Percentiles rank a stretch among this genome's conserved stretches.
Conservation (phyloP, 2,329 filamentous ascomycete genomes). For the Colletotrichum sp. region DNA sequence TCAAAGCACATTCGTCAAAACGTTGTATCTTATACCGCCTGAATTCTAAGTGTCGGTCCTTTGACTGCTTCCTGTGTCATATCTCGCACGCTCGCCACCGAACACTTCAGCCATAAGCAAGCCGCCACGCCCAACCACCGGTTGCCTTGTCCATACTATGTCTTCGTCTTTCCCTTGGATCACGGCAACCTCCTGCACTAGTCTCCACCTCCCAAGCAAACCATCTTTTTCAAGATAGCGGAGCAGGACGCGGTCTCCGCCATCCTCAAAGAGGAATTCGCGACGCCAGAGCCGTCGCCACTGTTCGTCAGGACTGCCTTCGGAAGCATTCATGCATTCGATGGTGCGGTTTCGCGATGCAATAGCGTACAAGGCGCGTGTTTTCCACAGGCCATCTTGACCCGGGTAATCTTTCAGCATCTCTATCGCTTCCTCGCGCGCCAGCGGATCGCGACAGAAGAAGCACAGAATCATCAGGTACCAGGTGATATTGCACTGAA, state of each 20-base stretch:
- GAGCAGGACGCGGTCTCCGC: slow-evolving; percentile 33
- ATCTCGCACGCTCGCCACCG: not conserved
- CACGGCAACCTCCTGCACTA: slow-evolving; percentile 41
- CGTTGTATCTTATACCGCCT: not conserved
- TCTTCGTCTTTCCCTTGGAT: slow-evolving; percentile 28
- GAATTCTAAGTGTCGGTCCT: not conserved
- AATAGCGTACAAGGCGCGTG: slow-evolving; percentile 28
- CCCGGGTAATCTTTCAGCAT: slow-evolving; percentile 36
- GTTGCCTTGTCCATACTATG: slow-evolving; percentile 37
- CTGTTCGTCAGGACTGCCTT: slow-evolving; percentile 32
- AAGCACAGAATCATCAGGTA: slow-evolving; percentile 26
- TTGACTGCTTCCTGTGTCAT: too few relatives aligned
- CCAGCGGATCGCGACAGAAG: slow-evolving; percentile 34
- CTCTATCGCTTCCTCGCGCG: slow-evolving; percentile 33
- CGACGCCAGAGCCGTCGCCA: slow-evolving; percentile 35
- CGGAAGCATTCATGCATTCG: slow-evolving; percentile 29
- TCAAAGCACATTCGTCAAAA: not conserved
- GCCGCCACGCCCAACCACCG: slow-evolving; percentile 29
- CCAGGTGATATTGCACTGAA: slow-evolving; percentile 32
- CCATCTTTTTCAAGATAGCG: slow-evolving; percentile 30
- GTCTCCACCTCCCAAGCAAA: slow-evolving; percentile 33
- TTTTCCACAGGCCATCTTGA: slow-evolving; percentile 36
- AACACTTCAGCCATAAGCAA: slow-evolving; percentile 21
- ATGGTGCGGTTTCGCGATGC: slow-evolving; percentile 28
- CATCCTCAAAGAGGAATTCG: slow-evolving; percentile 38